Percentiles rank a stretch among this genome's conserved stretches.
These are phyloP conservation scores for Chlorella ohadii DNA, from an alignment of 139 green algal genomes.

Conservation along the genomic window DNA sequence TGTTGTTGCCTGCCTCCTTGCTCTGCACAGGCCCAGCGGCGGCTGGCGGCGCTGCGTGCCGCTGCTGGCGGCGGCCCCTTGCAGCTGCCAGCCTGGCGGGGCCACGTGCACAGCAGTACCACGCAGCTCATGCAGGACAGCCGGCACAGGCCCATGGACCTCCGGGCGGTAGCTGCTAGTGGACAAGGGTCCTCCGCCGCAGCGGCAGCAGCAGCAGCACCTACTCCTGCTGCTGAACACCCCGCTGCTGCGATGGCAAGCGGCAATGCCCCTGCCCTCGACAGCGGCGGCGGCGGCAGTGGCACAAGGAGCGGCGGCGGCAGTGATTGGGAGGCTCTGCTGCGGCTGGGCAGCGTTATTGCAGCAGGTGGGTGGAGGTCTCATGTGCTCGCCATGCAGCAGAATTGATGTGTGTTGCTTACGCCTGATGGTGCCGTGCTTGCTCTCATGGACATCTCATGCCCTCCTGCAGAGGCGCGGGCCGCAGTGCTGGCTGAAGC, in stretches of 20 bases:
- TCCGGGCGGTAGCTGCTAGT: slow-evolving; percentile 40
- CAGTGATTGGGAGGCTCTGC: slow-evolving; percentile 48
- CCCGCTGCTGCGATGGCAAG: not conserved
- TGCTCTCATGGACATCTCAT: no score
- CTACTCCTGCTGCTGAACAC: not conserved
- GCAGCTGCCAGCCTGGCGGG: slow-evolving; percentile 30
- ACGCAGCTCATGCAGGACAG: slow-evolving; percentile 59
- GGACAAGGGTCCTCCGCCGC: not conserved
- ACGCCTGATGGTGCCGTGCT: no score
- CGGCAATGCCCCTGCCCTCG: not conserved
- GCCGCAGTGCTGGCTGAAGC: slow-evolving; percentile 48
- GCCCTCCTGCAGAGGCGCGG: slow-evolving; percentile 55
- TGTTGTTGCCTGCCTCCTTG: not conserved
- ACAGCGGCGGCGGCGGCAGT: not conserved
- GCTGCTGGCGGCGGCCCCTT: not conserved
- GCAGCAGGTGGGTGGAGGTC: slow-evolving; percentile 26
- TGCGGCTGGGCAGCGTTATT: slow-evolving; percentile 65
- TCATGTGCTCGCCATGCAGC: no score
- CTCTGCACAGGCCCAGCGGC: not conserved
- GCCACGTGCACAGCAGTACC: slow-evolving; percentile 57
- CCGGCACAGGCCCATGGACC: slow-evolving; percentile 72
- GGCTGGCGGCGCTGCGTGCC: slow-evolving; percentile 15
- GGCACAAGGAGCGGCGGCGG: slow-evolving; percentile 6
- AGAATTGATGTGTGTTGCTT: no score
- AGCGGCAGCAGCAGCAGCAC: slow-evolving; percentile 18